A percentile compares a stretch with the other conserved stretches of the same genome.
These are phyloP conservation scores for Coprinopsis marcescibilis DNA, from an alignment of 768 basidiomycete genomes.

Conservation along the genomic window DNA sequence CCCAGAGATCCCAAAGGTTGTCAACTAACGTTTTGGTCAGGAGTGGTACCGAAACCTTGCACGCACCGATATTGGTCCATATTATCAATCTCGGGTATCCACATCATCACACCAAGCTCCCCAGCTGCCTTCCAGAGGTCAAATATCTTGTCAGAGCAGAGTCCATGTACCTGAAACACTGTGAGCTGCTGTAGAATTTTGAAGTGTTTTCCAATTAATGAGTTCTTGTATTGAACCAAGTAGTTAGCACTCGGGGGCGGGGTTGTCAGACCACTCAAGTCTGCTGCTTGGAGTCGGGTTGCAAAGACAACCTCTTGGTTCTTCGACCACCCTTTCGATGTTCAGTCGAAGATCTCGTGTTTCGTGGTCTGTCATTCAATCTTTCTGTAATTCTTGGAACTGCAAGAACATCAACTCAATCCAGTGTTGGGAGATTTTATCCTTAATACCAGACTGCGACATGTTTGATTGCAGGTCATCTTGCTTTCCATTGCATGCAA, in stretches of 20 bases:
- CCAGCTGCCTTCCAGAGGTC: constrained; percentile 26
- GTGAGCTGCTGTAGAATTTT: constrained; percentile 25
- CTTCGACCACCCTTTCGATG: too few relatives aligned
- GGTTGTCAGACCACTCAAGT: constrained; percentile 21
- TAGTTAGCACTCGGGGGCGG: constrained; percentile 22
- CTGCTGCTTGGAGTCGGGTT: constrained; percentile 19
- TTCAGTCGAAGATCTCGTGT: constrained; percentile 6
- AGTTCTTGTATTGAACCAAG: constrained; percentile 27
- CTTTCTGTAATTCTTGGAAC: constrained; percentile 1
- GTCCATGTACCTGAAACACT: constrained; percentile 23
- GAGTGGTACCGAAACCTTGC: too few relatives aligned
- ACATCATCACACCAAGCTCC: constrained; percentile 24
- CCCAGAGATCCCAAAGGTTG: too few relatives aligned
- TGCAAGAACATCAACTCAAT: constrained; percentile 2
- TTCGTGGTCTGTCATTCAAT: background rate
- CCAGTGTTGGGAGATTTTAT: constrained; percentile 3
- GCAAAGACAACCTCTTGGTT: constrained; percentile 23
- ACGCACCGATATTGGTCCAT: constrained; percentile 21
- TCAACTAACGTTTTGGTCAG: too few relatives aligned
- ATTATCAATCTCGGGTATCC: constrained; percentile 25
- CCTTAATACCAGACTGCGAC: constrained; percentile 3
- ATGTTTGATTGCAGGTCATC: background rate
- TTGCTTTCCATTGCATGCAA: constrained; percentile 1
- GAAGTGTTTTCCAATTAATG: constrained; percentile 32
- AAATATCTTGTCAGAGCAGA: constrained; percentile 16